Conservation (phyloP, 2,329 filamentous ascomycete species). For the Didymella glomerata region DNA sequence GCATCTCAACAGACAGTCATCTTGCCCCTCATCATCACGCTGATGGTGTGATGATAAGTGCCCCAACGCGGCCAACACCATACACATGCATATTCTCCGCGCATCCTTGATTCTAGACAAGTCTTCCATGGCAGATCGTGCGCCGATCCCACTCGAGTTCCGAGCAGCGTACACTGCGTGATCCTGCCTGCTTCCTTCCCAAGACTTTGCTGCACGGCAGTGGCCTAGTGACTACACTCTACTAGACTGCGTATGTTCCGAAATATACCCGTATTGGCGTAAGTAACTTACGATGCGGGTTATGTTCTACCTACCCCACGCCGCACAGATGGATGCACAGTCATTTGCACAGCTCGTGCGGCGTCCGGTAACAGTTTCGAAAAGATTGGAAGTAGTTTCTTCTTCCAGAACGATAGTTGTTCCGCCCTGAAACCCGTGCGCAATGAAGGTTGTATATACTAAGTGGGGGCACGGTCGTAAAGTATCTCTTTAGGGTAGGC, state of each 20-base stretch:
- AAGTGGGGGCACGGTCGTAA: conserved; percentile 9
- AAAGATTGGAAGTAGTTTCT: conserved; percentile 3
- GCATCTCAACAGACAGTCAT: conserved; percentile 3
- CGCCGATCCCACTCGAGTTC: conserved; percentile 35
- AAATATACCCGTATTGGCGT: background rate
- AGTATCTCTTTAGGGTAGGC: background rate
- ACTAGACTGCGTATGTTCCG: background rate
- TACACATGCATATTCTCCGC: conserved; percentile 33
- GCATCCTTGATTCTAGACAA: conserved; percentile 31
- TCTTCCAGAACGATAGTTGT: conserved; percentile 11
- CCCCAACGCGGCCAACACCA: conserved; percentile 5
- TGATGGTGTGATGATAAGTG: conserved; percentile 5
- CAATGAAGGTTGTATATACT: conserved; percentile 10
- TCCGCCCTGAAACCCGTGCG: conserved; percentile 3
- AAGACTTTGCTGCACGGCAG: background rate
- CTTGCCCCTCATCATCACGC: conserved; percentile 35
- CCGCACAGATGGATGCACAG: background rate
- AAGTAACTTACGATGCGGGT: background rate
- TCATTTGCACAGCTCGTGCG: background rate
- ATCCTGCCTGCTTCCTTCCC: background rate
- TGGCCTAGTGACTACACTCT: too few relatives aligned
- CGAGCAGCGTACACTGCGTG: conserved; percentile 12
- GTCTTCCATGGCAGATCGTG: conserved; percentile 34
- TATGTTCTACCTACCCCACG: background rate
- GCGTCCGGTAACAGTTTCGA: conserved; percentile 5